Evolutionary conservation across 73 alveolate species (phyloP).

Genomic region (Paramecium bursaria): DNA sequence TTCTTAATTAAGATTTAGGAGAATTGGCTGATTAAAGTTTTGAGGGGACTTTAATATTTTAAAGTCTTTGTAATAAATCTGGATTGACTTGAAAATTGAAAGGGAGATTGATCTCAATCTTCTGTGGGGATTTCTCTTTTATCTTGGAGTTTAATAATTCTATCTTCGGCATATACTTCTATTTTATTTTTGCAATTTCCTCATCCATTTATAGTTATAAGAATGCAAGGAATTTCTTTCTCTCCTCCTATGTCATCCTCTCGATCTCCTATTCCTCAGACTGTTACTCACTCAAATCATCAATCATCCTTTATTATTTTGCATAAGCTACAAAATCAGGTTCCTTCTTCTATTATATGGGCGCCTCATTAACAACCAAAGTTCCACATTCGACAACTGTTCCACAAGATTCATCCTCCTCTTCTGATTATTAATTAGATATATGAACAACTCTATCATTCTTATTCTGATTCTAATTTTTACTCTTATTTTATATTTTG

Average conservation of each 20-base stretch:
- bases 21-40: no score
- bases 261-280: constrained; percentile 50
- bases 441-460: no score
- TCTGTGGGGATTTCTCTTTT: constrained; percentile 13
- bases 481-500: neutral
- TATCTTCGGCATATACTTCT: constrained; percentile 44
- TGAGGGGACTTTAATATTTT: constrained; percentile 56
- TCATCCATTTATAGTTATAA: constrained; percentile 39
- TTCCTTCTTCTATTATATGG: neutral
- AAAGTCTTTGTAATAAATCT: constrained; percentile 2
- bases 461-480: no score
- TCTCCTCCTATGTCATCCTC: constrained; percentile 36
- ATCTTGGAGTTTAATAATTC: constrained; percentile 5
- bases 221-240: constrained; percentile 46
- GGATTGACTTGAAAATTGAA: constrained; percentile 27
- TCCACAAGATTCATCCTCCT: constrained; percentile 47
- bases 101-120: constrained; percentile 39
- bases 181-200: constrained; percentile 6
- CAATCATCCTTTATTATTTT: constrained; percentile 5
- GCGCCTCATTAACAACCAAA: constrained; percentile 14
- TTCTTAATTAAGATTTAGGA: no score
- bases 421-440: no score
- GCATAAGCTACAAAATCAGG: constrained; percentile 57
- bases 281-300: constrained; percentile 23
- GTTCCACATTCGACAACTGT: constrained; percentile 61